A percentile compares a stretch with the other conserved stretches of the same genome.
Evolutionary conservation across 2,329 filamentous ascomycete genomes (phyloP).

Genomic region (Knoxdaviesia proteae): DNA sequence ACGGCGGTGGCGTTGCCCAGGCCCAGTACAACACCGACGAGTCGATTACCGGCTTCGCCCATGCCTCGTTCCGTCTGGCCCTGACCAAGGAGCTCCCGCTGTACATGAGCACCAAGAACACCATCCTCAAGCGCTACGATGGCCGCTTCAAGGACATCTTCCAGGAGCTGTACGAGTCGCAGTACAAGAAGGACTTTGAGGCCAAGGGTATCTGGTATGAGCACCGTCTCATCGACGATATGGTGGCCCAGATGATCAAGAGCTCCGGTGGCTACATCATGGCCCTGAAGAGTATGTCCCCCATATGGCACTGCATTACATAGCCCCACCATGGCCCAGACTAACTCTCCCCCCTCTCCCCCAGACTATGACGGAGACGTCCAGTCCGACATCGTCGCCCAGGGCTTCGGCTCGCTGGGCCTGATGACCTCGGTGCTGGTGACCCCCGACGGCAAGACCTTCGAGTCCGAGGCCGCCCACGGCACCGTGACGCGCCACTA

Average conservation of each 20-base stretch:
- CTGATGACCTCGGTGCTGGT: slow-evolving; percentile 97
- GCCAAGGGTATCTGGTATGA: slow-evolving; percentile 95
- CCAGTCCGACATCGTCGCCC: slow-evolving; percentile 93
- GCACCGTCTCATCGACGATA: slow-evolving; percentile 97
- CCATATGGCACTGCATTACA: too few species aligned
- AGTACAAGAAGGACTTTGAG: slow-evolving; percentile 79
- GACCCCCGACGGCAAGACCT: slow-evolving; percentile 90
- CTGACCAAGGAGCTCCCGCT: slow-evolving; percentile 73
- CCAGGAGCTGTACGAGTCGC: slow-evolving; percentile 79
- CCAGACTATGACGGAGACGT: slow-evolving; percentile 97
- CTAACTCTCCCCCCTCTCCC: not conserved
- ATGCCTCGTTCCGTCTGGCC: slow-evolving; percentile 91
- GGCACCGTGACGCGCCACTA: slow-evolving; percentile 96
- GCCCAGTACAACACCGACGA: slow-evolving; percentile 98
- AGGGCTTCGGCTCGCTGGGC: slow-evolving; percentile 93
- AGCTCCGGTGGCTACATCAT: slow-evolving; percentile 90
- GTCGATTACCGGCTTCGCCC: slow-evolving; percentile 84
- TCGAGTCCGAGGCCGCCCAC: slow-evolving; percentile 94
- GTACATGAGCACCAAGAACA: slow-evolving; percentile 99
- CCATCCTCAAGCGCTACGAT: slow-evolving; percentile 97
- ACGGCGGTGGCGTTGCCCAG: slow-evolving; percentile 72
- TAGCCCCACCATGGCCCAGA: too few species aligned
- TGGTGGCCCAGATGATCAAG: slow-evolving; percentile 99
- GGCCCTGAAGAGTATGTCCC: slow-evolving; percentile 85
- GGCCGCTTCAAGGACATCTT: slow-evolving; percentile 99